Conservation (phyloP, 176 grass and related monocot genomes). For the Aegilops speltoides region DNA sequence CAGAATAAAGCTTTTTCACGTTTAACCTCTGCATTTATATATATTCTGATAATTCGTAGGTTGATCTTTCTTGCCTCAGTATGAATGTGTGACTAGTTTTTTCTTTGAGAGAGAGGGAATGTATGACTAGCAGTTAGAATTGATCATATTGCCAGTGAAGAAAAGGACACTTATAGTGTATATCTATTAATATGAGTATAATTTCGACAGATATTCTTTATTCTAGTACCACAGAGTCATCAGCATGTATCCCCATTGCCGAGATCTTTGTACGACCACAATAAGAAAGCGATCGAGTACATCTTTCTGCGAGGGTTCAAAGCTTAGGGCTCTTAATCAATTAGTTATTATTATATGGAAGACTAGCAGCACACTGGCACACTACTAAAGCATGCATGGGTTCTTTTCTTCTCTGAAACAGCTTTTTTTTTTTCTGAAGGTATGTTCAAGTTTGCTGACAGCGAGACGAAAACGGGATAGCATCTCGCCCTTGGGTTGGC, state of each 20-base stretch:
- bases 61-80: not conserved
- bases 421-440: not conserved
- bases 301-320: not conserved
- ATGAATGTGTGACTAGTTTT: not conserved
- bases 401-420: not conserved
- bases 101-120: not conserved
- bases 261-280: not conserved
- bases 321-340: not conserved
- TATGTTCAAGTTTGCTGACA: not conserved
- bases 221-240: not conserved
- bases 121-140: not conserved
- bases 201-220: not conserved
- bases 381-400: not conserved
- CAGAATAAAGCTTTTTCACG: not conserved
- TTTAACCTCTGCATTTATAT: not conserved
- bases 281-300: not conserved
- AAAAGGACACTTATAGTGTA: not conserved
- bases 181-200: not conserved
- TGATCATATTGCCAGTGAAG: not conserved
- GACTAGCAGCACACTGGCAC: not conserved
- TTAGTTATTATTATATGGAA: not conserved
- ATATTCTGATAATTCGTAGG: not conserved
- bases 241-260: not conserved
- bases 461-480: not conserved
- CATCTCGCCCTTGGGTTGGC: slow-evolving; percentile 18